Evolutionary conservation across 495 filamentous ascomycete species (phyloP).

Genomic region (Lichenothelia convexa): DNA sequence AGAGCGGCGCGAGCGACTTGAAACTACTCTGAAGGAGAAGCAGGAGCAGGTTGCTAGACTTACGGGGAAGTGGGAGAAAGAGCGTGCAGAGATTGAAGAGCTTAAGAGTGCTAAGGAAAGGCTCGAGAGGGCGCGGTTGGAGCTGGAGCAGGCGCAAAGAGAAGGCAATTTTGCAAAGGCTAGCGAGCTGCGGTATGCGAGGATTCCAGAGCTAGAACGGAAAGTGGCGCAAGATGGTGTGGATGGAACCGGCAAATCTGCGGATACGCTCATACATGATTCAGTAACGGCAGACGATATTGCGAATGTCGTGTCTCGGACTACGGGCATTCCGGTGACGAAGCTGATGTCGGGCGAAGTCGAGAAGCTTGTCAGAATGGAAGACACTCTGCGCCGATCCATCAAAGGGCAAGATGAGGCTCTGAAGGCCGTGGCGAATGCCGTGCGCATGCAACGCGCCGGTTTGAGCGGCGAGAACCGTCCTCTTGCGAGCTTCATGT

Average conservation of each 20-base stretch:
- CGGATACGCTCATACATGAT: slow-evolving; percentile 63
- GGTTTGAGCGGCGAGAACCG: slow-evolving; percentile 82
- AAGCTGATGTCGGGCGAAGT: slow-evolving; percentile 85
- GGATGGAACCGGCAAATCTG: slow-evolving; percentile 18
- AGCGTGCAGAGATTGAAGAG: slow-evolving; percentile 61
- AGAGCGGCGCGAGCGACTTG: slow-evolving; percentile 74
- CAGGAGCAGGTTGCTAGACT: slow-evolving; percentile 49
- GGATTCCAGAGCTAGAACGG: slow-evolving; percentile 60
- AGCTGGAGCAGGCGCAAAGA: slow-evolving; percentile 74
- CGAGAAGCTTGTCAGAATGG: slow-evolving; percentile 86
- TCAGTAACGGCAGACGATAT: slow-evolving; percentile 90
- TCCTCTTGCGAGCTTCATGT: slow-evolving; percentile 89
- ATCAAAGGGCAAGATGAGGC: slow-evolving; percentile 91
- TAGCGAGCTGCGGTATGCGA: slow-evolving; percentile 70
- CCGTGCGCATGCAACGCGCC: slow-evolving; percentile 84
- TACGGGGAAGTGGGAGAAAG: slow-evolving; percentile 74
- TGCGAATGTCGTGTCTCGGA: slow-evolving; percentile 69
- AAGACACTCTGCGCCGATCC: slow-evolving; percentile 67
- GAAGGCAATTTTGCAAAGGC: slow-evolving; percentile 83
- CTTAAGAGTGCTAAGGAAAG: slow-evolving; percentile 75
- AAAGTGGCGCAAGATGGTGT: slow-evolving; percentile 60
- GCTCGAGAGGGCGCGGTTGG: slow-evolving; percentile 64
- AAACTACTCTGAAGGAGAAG: slow-evolving; percentile 51
- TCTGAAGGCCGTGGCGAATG: slow-evolving; percentile 74
- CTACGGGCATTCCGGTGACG: slow-evolving; percentile 80